Evolutionary conservation across 202 grass and related monocot species (phyloP).

Genomic region (Bolboschoenoplectus hybrid): DNA sequence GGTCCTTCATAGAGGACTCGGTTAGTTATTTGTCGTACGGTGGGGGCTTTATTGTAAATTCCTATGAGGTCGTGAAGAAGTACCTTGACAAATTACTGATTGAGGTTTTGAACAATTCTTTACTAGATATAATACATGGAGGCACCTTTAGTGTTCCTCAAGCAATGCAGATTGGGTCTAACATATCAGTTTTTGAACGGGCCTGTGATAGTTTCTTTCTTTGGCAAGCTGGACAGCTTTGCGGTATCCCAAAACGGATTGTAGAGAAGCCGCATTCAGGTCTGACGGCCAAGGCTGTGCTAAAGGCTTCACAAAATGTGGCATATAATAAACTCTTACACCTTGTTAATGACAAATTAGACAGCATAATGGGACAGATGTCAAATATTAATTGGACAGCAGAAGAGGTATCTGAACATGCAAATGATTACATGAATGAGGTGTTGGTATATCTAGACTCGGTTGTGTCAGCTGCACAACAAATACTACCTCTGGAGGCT

Average conservation of each 20-base stretch:
- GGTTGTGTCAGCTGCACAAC: conserved; percentile 54
- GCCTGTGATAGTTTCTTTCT: conserved; percentile 77
- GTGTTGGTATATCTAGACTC: conserved; percentile 70
- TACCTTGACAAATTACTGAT: conserved; percentile 82
- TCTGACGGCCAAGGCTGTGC: conserved; percentile 74
- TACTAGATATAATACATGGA: conserved; percentile 71
- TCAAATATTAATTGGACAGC: conserved; percentile 71
- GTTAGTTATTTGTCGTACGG: conserved; percentile 68
- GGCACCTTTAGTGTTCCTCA: conserved; percentile 47
- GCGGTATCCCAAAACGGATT: conserved; percentile 55
- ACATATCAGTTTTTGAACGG: conserved; percentile 64
- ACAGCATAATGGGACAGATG: conserved; percentile 75
- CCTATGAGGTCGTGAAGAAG: conserved; percentile 67
- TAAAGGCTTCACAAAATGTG: conserved; percentile 83
- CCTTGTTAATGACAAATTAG: conserved; percentile 73
- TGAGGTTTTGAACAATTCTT: conserved; percentile 63
- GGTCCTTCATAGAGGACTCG: conserved; percentile 70
- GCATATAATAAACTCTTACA: conserved; percentile 76
- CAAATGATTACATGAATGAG: conserved; percentile 93
- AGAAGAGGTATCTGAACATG: conserved; percentile 70
- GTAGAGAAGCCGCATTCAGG: conserved; percentile 63
- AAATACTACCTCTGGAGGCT: conserved; percentile 69
- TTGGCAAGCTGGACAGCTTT: conserved; percentile 60
- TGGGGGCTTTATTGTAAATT: conserved; percentile 42
- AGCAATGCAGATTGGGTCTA: conserved; percentile 71